Evolutionary conservation across 2,329 filamentous ascomycete genomes (phyloP).

Genomic region (Hymenoscyphus scutula): DNA sequence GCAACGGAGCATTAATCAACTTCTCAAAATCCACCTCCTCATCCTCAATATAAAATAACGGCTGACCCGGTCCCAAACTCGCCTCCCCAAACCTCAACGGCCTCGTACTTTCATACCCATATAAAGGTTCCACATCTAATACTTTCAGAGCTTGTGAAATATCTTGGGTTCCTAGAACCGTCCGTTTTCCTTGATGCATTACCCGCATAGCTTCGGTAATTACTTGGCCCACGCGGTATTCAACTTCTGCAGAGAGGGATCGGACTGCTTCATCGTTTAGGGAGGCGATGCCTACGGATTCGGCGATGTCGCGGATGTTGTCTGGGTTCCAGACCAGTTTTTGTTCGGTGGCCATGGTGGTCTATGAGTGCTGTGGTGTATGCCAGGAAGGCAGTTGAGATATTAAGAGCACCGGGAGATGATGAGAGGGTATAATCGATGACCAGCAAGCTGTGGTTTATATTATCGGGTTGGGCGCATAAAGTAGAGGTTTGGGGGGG

Average conservation of each 20-base stretch:
- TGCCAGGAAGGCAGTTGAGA: background rate
- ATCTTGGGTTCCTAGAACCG: slow-evolving; percentile 84
- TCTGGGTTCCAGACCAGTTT: slow-evolving; percentile 87
- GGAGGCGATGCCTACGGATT: slow-evolving; percentile 83
- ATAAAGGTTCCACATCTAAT: slow-evolving; percentile 90
- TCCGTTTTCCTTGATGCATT: slow-evolving; percentile 89
- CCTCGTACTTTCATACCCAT: slow-evolving; percentile 91
- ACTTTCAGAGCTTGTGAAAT: slow-evolving; percentile 81
- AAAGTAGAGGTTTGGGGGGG: background rate
- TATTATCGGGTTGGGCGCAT: slow-evolving; percentile 11
- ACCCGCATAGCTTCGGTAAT: slow-evolving; percentile 92
- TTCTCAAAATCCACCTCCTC: slow-evolving; percentile 99
- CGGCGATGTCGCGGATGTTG: slow-evolving; percentile 92
- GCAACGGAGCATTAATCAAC: slow-evolving; percentile 91
- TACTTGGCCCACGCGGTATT: slow-evolving; percentile 91
- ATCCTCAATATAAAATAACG: slow-evolving; percentile 95
- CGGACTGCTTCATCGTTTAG: slow-evolving; percentile 85
- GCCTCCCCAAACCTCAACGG: slow-evolving; percentile 91
- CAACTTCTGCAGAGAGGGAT: slow-evolving; percentile 86
- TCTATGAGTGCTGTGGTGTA: background rate
- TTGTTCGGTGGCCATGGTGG: slow-evolving; percentile 22
- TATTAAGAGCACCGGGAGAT: background rate
- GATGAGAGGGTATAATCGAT: background rate
- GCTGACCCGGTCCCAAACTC: slow-evolving; percentile 87
- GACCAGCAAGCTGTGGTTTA: background rate